These are phyloP conservation scores for Spiraea crenata DNA, from an alignment of 331 rosid species.

Conservation along the genomic window DNA sequence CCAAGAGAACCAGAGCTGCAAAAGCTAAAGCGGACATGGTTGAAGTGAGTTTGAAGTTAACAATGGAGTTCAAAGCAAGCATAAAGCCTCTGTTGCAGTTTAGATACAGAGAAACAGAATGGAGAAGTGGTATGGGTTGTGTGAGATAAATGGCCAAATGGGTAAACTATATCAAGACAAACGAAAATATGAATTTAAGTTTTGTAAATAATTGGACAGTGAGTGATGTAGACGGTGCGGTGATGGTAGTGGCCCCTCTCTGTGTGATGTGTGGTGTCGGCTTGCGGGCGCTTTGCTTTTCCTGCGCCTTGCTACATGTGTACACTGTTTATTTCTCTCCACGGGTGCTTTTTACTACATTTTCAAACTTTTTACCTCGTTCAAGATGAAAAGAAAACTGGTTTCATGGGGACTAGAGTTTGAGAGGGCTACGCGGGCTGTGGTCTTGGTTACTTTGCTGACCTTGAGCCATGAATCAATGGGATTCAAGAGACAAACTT, in stretches of 20 bases:
- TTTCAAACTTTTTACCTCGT: neutral
- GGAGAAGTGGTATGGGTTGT: constrained; percentile 5
- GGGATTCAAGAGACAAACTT: too few species aligned
- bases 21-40: constrained; percentile 55
- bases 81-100: neutral
- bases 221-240: constrained; percentile 30
- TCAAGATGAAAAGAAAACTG: neutral
- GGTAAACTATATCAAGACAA: constrained; percentile 21
- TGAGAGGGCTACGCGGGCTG: neutral
- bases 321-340: neutral
- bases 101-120: neutral
- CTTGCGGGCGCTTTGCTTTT: constrained; percentile 24
- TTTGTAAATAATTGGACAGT: neutral
- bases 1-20: constrained; percentile 46
- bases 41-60: constrained; percentile 23
- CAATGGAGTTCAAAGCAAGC: constrained; percentile 14
- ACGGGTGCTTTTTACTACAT: neutral
- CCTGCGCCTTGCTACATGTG: neutral
- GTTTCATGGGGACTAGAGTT: neutral
- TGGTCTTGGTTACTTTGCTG: neutral
- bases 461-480: too few species aligned
- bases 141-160: neutral
- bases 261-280: constrained; percentile 32
- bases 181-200: neutral
- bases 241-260: constrained; percentile 27